Evolutionary conservation across 2,329 filamentous ascomycete species (phyloP).

Genomic region (Hypoxylon sp.): DNA sequence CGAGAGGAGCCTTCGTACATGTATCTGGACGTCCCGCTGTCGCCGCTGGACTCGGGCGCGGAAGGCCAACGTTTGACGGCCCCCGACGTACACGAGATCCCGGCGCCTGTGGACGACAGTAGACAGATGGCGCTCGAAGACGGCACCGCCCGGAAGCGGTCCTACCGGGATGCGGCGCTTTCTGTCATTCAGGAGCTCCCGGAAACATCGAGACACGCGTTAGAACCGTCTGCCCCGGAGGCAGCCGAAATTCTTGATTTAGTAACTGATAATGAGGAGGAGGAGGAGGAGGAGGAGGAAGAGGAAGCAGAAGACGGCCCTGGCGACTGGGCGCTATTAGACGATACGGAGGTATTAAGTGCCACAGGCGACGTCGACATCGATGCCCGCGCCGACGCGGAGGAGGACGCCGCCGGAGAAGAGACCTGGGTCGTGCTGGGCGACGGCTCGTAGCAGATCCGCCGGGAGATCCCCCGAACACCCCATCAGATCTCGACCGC

Average conservation of each 20-base stretch:
- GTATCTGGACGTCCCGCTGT: slow-evolving; percentile 29
- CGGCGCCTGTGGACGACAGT: slow-evolving; percentile 4
- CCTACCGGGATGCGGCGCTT: slow-evolving; percentile 19
- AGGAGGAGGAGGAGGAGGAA: slow-evolving; percentile 19
- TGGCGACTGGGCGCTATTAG: slow-evolving; percentile 36
- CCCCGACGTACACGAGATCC: slow-evolving; percentile 16
- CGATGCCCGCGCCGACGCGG: slow-evolving; percentile 4
- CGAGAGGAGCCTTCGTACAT: slow-evolving; percentile 8
- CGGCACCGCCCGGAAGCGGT: background rate
- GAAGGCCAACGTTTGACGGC: slow-evolving; percentile 25
- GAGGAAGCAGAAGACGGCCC: slow-evolving; percentile 15
- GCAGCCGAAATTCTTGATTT: slow-evolving; percentile 30
- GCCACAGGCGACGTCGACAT: slow-evolving; percentile 10
- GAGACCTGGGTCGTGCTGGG: slow-evolving; percentile 40
- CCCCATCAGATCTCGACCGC: slow-evolving; percentile 37
- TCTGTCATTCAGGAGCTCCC: slow-evolving; percentile 35
- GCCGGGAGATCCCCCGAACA: slow-evolving; percentile 34
- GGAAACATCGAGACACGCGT: slow-evolving; percentile 30
- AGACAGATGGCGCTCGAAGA: background rate
- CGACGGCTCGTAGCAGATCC: slow-evolving; percentile 44
- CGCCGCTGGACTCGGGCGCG: slow-evolving; percentile 20
- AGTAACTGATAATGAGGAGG: slow-evolving; percentile 28
- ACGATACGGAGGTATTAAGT: slow-evolving; percentile 8
- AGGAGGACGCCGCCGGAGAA: slow-evolving; percentile 22
- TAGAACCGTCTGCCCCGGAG: slow-evolving; percentile 4